Percentiles rank a stretch among this genome's conserved stretches.
Evolutionary conservation across 805 yeast species (phyloP).

Genomic region (Lachancea sp.): DNA sequence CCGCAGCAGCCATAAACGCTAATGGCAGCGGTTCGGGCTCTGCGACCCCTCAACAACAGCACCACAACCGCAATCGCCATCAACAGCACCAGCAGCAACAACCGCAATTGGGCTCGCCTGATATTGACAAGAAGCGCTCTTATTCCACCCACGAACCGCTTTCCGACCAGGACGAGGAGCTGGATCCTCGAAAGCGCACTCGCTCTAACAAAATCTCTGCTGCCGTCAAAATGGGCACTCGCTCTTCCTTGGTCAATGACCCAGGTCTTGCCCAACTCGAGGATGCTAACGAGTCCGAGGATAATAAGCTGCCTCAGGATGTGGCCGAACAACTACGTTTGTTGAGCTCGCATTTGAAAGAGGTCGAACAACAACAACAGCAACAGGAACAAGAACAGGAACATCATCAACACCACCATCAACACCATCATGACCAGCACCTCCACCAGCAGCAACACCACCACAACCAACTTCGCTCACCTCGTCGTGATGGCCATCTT

Average conservation of each 20-base stretch:
- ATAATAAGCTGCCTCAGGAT: conserved; percentile 31
- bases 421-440: conserved; percentile 3
- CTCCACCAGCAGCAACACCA: conserved; percentile 4
- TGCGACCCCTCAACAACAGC: conserved; percentile 3
- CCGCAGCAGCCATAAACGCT: conserved; percentile 14
- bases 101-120: conserved; percentile 1
- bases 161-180: conserved; percentile 8
- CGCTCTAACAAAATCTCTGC: conserved; percentile 11
- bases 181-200: conserved; percentile 10
- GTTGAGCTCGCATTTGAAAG: conserved; percentile 32
- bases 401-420: conserved; percentile 8
- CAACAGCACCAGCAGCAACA: neutral
- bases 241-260: conserved; percentile 10
- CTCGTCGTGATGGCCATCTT: neutral
- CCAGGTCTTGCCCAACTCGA: conserved; percentile 11
- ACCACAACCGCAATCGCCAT: neutral
- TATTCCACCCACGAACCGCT: neutral
- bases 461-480: neutral
- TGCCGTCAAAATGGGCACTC: conserved; percentile 12
- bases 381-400: conserved; percentile 10
- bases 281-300: conserved; percentile 15
- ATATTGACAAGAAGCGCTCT: conserved; percentile 3
- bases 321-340: conserved; percentile 33
- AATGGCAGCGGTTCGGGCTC: conserved; percentile 7
- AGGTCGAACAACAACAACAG: conserved; percentile 21